Evolutionary conservation across 2,329 filamentous ascomycete species (phyloP), one percentile per base, ranked within the genome.

Genomic region (Acarospora socialis): DNA sequence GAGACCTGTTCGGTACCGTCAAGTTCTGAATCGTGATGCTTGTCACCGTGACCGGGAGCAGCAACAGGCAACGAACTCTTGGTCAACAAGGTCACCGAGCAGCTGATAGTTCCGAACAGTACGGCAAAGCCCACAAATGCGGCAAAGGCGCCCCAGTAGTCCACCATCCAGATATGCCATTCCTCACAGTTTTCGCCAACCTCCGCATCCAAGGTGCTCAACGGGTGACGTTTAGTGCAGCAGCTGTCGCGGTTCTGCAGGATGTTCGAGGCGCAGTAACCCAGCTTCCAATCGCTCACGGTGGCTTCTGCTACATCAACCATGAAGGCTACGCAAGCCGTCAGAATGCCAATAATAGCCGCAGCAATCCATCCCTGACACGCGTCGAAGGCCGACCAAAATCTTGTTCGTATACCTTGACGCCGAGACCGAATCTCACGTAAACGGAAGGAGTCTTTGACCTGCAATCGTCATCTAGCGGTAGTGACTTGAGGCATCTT

Each of bases 371-470:
- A 73, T 24, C 67, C 67, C 28, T 68, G 63, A 23, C 56, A 58
- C 5, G 60, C 53, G 35, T 72, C 67, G 49, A 66, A 64, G 8
- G 49, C 43, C 2, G 56, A 50, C n/a, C 54, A 30, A 3, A 59
- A 16, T 4, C 43, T 46, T 42, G 56, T 52, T 21, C 60, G 58
- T 5, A 68, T 37, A 5, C 63, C 59, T 33, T 49, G 51, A n/a
- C n/a, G n/a, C 7, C 52, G 51, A 10, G 54, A 51, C 33, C 60
- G 55, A n/a, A 68, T 48, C 21, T 50, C 46, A 23, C 66, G 57
- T 34, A 59, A 56, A n/a, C 66, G 63, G 41, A 63, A 66, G 2
- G 67, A 68, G 42, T 70, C 66, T 50, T 70, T 70, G 47, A 70
- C 59, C 61, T 66, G n/a, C n/a, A n/a, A n/a, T n/a, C n/a, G n/a